Evolutionary conservation across 2,329 filamentous ascomycete species (phyloP).

Genomic region (Penicillium corylophilum): DNA sequence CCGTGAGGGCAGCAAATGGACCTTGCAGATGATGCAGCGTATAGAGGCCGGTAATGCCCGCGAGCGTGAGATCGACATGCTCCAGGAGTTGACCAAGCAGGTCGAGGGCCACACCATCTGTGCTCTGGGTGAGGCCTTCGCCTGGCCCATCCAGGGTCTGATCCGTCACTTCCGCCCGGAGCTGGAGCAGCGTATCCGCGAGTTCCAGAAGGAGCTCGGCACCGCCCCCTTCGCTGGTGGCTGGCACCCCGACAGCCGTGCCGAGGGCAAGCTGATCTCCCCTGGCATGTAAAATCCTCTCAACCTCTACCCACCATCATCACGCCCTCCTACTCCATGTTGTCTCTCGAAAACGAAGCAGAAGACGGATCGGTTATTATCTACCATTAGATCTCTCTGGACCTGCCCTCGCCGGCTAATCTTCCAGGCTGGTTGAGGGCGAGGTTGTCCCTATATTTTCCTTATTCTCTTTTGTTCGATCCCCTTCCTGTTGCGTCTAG

Average conservation of each 20-base stretch:
- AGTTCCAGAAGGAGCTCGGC: slow-evolving; percentile 71
- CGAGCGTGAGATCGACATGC: slow-evolving; percentile 95
- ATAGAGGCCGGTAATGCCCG: slow-evolving; percentile 90
- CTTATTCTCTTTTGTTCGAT: slow-evolving; percentile 21
- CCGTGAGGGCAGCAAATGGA: slow-evolving; percentile 98
- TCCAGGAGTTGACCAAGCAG: slow-evolving; percentile 98
- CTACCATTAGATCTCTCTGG: slow-evolving; percentile 20
- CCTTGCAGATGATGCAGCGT: slow-evolving; percentile 96
- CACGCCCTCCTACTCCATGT: slow-evolving; percentile 6
- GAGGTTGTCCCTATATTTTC: slow-evolving; percentile 25
- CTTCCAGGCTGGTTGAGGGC: slow-evolving; percentile 9
- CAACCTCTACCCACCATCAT: slow-evolving; percentile 1
- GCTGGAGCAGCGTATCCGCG: slow-evolving; percentile 84
- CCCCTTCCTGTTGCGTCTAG: slow-evolving; percentile 29
- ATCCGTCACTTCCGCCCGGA: slow-evolving; percentile 98
- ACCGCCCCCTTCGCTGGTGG: slow-evolving; percentile 80
- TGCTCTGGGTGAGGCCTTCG: slow-evolving; percentile 94
- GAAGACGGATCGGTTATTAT: slow-evolving; percentile 15
- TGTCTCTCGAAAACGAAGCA: slow-evolving; percentile 20
- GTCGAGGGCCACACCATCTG: slow-evolving; percentile 99
- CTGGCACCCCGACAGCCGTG: slow-evolving; percentile 72
- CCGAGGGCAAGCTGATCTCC: slow-evolving; percentile 79
- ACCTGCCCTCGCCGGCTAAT: slow-evolving; percentile 13
- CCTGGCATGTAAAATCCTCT: slow-evolving; percentile 75
- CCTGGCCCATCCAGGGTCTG: slow-evolving; percentile 96